A percentile compares a stretch with the other conserved stretches of the same genome.
Conservation (phyloP, 2,329 filamentous ascomycete genomes). For the Cladosporium sp. region DNA sequence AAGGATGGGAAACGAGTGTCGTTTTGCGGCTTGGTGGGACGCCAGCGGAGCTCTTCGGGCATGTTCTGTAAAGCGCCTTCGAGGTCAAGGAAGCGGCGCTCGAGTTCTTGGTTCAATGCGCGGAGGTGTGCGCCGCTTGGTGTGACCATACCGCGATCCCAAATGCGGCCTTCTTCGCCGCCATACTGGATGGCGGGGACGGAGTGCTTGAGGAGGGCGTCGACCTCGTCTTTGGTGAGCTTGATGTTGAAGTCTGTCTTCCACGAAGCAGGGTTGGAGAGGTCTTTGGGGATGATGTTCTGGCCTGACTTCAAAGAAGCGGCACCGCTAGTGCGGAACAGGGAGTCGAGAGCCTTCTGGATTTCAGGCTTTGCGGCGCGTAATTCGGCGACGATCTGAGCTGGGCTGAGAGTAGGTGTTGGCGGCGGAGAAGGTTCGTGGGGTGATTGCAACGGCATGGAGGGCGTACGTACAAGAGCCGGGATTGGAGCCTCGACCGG, state of each 20-base stretch:
- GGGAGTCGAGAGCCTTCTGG: conserved; percentile 30
- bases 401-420: conserved; percentile 30
- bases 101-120: conserved; percentile 64
- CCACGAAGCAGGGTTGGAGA: conserved; percentile 23
- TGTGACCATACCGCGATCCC: conserved; percentile 64
- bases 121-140: conserved; percentile 74
- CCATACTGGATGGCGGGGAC: conserved; percentile 41
- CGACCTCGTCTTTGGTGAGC: conserved; percentile 38
- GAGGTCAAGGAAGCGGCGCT: conserved; percentile 65
- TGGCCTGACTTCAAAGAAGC: conserved; percentile 28
- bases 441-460: conserved; percentile 22
- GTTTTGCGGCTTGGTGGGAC: conserved; percentile 27
- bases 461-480: conserved; percentile 1
- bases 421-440: conserved; percentile 30
- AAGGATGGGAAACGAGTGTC: conserved; percentile 28
- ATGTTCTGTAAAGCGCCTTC: conserved; percentile 54
- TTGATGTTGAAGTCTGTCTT: conserved; percentile 30
- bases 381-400: conserved; percentile 30
- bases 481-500: conserved; percentile 13
- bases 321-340: conserved; percentile 29
- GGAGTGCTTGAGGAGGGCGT: conserved; percentile 53
- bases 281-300: conserved; percentile 25
- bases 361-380: conserved; percentile 27
- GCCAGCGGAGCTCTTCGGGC: conserved; percentile 27
- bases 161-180: conserved; percentile 40